Conservation (phyloP, 345 rosid species). For the Eucalyptus pauciflora region DNA sequence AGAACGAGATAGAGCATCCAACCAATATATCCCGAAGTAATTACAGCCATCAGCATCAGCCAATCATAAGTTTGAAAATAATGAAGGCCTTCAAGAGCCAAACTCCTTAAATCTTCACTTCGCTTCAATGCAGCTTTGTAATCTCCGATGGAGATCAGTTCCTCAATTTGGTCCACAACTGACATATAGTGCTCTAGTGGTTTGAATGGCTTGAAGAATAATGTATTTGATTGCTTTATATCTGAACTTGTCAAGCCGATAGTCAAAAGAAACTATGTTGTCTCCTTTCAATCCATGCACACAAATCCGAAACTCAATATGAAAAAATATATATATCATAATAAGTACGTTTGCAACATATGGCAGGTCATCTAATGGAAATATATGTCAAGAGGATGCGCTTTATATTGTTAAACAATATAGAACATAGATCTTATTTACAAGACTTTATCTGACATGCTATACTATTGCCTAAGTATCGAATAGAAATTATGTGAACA, state of each 20-base stretch:
- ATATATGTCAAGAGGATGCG: not conserved
- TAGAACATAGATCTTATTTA: not conserved
- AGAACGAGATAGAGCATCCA: slow-evolving; percentile 85
- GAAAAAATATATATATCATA: not conserved
- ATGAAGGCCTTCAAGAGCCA: slow-evolving; percentile 82
- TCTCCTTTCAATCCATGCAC: not conserved
- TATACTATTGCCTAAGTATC: not conserved
- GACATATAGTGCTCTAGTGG: slow-evolving; percentile 42
- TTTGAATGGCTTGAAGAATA: slow-evolving; percentile 74
- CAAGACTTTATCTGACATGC: not conserved
- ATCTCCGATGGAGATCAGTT: slow-evolving; percentile 33
- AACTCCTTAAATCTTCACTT: slow-evolving; percentile 63
- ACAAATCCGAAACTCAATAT: not conserved
- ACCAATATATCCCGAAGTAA: slow-evolving; percentile 83
- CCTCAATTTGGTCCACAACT: slow-evolving; percentile 48
- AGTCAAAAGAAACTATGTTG: not conserved
- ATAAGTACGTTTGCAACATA: not conserved
- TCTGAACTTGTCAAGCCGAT: slow-evolving; percentile 55
- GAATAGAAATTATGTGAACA: not conserved
- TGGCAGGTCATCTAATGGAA: not conserved
- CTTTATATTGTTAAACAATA: not conserved
- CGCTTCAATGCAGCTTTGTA: slow-evolving; percentile 60
- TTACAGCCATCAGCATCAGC: slow-evolving; percentile 83
- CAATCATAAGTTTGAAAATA: slow-evolving; percentile 96
- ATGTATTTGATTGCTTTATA: slow-evolving; percentile 60